Conservation (phyloP, 257 asterid species). For the Scutellaria galericulata region DNA sequence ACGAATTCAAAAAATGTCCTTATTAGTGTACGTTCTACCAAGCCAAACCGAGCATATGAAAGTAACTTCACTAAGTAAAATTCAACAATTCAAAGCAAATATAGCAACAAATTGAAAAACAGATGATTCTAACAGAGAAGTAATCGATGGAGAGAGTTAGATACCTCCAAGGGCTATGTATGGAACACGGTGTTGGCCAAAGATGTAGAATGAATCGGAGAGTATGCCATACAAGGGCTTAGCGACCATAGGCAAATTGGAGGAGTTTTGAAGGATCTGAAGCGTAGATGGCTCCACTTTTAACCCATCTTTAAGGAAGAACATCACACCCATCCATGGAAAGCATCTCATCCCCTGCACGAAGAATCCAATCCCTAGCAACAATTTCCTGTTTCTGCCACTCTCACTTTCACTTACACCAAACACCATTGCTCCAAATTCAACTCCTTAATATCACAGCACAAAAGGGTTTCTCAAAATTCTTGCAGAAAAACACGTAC, state of each 20-base stretch:
- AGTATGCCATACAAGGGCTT: slow-evolving; percentile 85
- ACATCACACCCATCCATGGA: slow-evolving; percentile 94
- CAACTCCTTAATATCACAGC: neutral
- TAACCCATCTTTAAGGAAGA: slow-evolving; percentile 88
- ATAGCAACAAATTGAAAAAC: neutral
- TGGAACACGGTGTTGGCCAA: slow-evolving; percentile 94
- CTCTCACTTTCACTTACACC: slow-evolving; percentile 38
- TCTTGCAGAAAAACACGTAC: neutral
- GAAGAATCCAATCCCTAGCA: slow-evolving; percentile 83
- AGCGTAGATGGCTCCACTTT: slow-evolving; percentile 79
- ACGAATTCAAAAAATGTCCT: neutral
- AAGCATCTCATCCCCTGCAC: slow-evolving; percentile 95
- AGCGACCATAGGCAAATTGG: slow-evolving; percentile 94
- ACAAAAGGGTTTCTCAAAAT: neutral
- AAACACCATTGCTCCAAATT: slow-evolving; percentile 38
- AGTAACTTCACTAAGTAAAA: neutral
- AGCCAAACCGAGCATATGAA: too few relatives aligned
- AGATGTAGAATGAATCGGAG: slow-evolving; percentile 83
- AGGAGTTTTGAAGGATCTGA: slow-evolving; percentile 91
- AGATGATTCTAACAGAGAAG: slow-evolving; percentile 12
- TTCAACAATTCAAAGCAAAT: neutral
- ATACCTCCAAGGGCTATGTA: slow-evolving; percentile 90
- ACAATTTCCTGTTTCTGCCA: slow-evolving; percentile 56
- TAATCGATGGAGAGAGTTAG: neutral
- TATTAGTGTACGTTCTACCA: too few relatives aligned